Evolutionary conservation across 257 asterid genomes (phyloP).

Genomic region (Solanum peruvianum): DNA sequence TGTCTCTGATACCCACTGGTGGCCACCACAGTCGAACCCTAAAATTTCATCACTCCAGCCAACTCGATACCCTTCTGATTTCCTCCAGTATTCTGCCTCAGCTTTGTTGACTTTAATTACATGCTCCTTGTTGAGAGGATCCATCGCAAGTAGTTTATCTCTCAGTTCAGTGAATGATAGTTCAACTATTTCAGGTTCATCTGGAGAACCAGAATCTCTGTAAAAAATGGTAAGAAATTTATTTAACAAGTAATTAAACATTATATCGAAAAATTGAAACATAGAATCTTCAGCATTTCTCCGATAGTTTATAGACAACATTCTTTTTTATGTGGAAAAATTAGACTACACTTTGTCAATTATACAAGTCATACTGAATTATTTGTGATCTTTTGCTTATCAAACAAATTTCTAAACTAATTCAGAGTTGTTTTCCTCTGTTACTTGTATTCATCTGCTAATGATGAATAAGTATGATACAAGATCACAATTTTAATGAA

Average conservation of each 20-base stretch:
- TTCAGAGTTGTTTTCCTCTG: not conserved
- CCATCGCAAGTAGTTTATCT: conserved; percentile 76
- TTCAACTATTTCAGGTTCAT: conserved; percentile 39
- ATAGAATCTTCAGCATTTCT: not conserved
- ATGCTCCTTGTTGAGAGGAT: conserved; percentile 81
- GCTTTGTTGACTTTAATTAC: conserved; percentile 66
- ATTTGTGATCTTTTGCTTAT: not conserved
- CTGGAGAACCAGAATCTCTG: conserved; percentile 38
- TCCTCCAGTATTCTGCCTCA: conserved; percentile 96
- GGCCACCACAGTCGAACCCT: conserved; percentile 99
- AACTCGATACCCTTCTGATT: conserved; percentile 85
- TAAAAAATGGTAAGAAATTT: conserved; percentile 2
- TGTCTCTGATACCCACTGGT: conserved; percentile 95
- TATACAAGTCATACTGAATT: not conserved
- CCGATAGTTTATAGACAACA: not conserved
- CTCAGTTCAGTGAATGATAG: conserved; percentile 85
- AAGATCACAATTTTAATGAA: not conserved
- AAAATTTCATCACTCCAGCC: conserved; percentile 98
- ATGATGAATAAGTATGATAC: not conserved
- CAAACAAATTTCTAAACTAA: not conserved
- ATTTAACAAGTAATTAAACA: not conserved
- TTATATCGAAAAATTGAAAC: not conserved
- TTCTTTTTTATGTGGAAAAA: not conserved
- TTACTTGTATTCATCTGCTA: not conserved
- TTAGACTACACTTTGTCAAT: not conserved